Conservation (phyloP, 176 grass and related monocot genomes). For the Raddia distichophylla region DNA sequence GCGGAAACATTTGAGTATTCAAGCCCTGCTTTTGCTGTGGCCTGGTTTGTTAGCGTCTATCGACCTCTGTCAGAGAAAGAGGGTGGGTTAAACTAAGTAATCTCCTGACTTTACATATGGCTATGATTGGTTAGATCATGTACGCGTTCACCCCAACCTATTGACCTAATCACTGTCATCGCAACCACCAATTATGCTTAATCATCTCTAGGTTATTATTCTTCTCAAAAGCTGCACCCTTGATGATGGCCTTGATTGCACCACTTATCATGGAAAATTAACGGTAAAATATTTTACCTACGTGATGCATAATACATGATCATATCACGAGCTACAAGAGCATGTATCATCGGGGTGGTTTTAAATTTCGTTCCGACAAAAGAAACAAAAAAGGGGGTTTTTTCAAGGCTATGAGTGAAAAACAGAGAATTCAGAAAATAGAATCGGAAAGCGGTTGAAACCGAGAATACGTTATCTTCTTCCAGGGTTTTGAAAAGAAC, state of each 20-base stretch:
- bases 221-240: constrained; percentile 59
- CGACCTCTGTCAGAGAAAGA: too few species aligned
- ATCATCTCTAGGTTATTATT: constrained; percentile 49
- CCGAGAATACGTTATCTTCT: too few species aligned
- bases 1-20: too few species aligned
- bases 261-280: constrained; percentile 39
- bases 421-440: too few species aligned
- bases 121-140: constrained; percentile 21
- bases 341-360: too few species aligned
- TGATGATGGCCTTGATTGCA: constrained; percentile 6
- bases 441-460: too few species aligned
- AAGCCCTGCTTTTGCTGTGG: too few species aligned
- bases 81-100: neutral
- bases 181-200: constrained; percentile 38
- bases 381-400: too few species aligned
- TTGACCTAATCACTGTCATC: constrained; percentile 11
- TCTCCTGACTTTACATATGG: constrained; percentile 32
- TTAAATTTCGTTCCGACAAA: too few species aligned
- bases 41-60: too few species aligned
- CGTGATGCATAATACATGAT: neutral
- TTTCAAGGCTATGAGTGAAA: too few species aligned
- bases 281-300: neutral
- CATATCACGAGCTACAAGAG: neutral
- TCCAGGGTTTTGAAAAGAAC: too few species aligned
- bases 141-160: neutral